Base-by-base conservation (phyloP, 805 yeast species). In the Aciculoconidium aculeatum region DNA sequence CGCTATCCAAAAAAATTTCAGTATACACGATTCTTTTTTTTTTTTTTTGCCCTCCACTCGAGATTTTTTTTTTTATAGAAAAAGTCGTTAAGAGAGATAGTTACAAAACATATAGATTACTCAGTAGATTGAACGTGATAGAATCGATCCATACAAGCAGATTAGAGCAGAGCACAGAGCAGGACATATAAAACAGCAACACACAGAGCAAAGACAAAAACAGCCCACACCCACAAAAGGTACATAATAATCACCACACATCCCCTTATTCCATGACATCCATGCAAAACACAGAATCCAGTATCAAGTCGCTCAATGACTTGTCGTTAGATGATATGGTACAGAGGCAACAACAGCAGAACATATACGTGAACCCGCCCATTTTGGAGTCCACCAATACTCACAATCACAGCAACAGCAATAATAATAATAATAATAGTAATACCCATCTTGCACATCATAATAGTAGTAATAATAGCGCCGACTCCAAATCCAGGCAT, bases 321-420 rank as follows among this genome's bases (percentile, higher is more conserved):
- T 42, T 52, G n/a, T 37, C 45, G 15, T 38, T 52, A 13, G 56
- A 52, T 27, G 56, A 50, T 30, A 17, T 51, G 40, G 54, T 51
- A 6, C 34, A 41, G 29, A 39, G 49, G 26, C 58, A 52, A 27
- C 55, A 49, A 21, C 49, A 51, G 30, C 55, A 49, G 25, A 51
- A 51, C 31, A 52, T 52, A 15, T 51, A 42, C 29, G 51, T 41
- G 5, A 22, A 40, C 10, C 41, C 44, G 4, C 50, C 46, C 7
- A 35, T 24, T 9, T 35, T 37, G 23, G 49, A 41, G 25, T 32
- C 36, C 10, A 27, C 22, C 13, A 31, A 32, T 19, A 19, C 31
- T 21, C 18, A 21, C 28, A 22, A 35, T 9, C 34, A 40, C 11
- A 56, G 70, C 6, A 58, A 61, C 5, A 69, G 78, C 23, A 71